phyloP scores from a whole-genome alignment of 2,329 filamentous ascomycete genomes.

The Ophiocordyceps camponoti-saundersi region DNA sequence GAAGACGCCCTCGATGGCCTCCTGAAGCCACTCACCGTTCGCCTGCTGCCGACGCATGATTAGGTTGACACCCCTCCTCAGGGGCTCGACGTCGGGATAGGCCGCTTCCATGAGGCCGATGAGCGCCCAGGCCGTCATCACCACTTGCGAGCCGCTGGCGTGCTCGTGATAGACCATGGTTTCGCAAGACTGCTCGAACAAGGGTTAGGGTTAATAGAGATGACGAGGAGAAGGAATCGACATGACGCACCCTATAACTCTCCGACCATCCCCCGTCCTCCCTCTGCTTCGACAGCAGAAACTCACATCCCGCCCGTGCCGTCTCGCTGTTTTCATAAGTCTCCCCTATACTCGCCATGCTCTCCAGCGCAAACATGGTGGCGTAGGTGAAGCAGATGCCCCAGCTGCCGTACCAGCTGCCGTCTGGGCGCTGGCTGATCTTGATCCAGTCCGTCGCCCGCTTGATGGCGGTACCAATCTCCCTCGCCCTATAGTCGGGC shows the following conservation, averaged over 20 bases:
- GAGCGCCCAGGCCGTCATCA: slow-evolving; percentile 85
- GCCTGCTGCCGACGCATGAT: slow-evolving; percentile 71
- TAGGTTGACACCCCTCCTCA: slow-evolving; percentile 60
- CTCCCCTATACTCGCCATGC: slow-evolving; percentile 66
- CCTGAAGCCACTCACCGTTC: slow-evolving; percentile 90
- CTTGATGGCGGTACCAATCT: slow-evolving; percentile 57
- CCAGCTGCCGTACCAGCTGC: slow-evolving; percentile 97
- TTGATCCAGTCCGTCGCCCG: slow-evolving; percentile 74
- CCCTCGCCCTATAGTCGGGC: slow-evolving; percentile 59
- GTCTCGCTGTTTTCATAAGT: slow-evolving; percentile 57
- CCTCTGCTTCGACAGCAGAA: slow-evolving; percentile 70
- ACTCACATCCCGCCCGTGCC: slow-evolving; percentile 63
- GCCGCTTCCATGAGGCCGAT: slow-evolving; percentile 69
- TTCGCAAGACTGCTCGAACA: slow-evolving; percentile 51
- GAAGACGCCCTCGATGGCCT: slow-evolving; percentile 94
- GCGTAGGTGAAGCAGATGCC: slow-evolving; percentile 97
- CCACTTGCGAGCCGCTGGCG: slow-evolving; percentile 61
- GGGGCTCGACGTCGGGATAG: slow-evolving; percentile 56
- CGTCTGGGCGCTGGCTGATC: slow-evolving; percentile 57
- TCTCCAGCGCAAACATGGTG: slow-evolving; percentile 88
- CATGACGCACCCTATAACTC: slow-evolving; percentile 50
- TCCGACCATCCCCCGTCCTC: slow-evolving; percentile 93
- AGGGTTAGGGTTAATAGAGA: not conserved
- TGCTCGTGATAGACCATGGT: slow-evolving; percentile 61
- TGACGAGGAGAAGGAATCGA: not conserved